A percentile compares a stretch with the other conserved stretches of the same genome.
These are phyloP conservation scores for Chrysophaeum taylorii DNA, from an alignment of 352 stramenopile species.

Conservation along the genomic window DNA sequence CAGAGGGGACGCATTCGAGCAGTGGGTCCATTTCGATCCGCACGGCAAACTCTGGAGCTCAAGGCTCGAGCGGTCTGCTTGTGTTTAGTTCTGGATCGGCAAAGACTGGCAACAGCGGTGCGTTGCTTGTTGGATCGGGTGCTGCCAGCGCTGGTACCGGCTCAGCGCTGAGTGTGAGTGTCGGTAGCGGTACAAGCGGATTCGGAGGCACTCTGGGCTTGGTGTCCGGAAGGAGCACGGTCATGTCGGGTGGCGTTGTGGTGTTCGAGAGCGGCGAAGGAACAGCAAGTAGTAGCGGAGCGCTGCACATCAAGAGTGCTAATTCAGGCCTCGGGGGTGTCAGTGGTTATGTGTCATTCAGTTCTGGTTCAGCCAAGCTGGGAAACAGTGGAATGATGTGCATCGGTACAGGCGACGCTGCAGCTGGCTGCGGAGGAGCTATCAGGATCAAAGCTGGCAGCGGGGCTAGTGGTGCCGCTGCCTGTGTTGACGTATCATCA, in stretches of 20 bases:
- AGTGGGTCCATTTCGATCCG: constrained; percentile 15
- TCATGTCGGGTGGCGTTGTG: constrained; percentile 15
- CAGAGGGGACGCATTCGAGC: neutral
- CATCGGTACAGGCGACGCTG: neutral
- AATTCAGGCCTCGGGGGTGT: neutral
- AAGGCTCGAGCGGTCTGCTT: constrained; percentile 24
- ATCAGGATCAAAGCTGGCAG: neutral
- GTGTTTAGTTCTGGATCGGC: constrained; percentile 26
- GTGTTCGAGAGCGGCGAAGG: constrained; percentile 19
- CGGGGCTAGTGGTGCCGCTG: neutral
- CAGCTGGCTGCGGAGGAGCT: neutral
- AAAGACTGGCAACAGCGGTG: neutral
- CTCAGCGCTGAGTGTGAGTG: neutral
- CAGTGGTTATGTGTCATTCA: constrained; percentile 10
- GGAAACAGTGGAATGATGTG: neutral
- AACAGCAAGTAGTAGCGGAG: constrained; percentile 11
- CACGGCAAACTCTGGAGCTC: constrained; percentile 25
- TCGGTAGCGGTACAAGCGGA: neutral
- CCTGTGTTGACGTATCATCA: neutral
- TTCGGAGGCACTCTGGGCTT: neutral
- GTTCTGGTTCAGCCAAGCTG: neutral
- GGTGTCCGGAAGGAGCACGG: neutral
- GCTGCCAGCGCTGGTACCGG: neutral
- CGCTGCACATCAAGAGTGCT: constrained; percentile 16
- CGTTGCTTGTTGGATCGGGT: neutral